Base-by-base conservation (phyloP, 2,329 filamentous ascomycete genomes). In the Penicillium sp. region DNA sequence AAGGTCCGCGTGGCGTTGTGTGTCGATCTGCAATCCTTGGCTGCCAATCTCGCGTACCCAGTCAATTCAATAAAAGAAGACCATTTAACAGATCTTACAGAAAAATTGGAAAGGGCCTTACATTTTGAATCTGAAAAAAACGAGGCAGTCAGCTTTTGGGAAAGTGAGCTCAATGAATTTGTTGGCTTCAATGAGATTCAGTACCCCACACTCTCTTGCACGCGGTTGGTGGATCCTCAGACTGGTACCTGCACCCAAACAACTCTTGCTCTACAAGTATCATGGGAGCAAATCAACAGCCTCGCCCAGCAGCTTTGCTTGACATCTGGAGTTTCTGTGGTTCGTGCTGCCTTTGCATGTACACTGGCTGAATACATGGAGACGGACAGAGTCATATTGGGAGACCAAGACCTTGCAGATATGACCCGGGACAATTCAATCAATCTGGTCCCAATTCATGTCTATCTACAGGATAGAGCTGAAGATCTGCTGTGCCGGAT, bases 321-420 rank as follows among this genome's bases (percentile, higher is more conserved):
- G n/a, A 44, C 2, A 21, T 51, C 48, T 16, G 24, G 16, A 2
- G 4, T 51, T 8, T 45, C 55, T 2, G 31, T 55, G 16, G 6
- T 52, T 16, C 52, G 43, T 34, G 52, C 42, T 2, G 48, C 55
- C 16, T 58, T 58, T 47, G 55, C 55, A 33, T 52, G 28, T 13
- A 58, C 45, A n/a, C n/a, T 55, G 4, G 24, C 52, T 9, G 52
- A 58, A 34, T 58, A 55, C 19, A 34, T 55, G 19, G 55, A 58
- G 16, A 44, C 48, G 6, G 55, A 58, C 7, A 42, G 23, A 13
- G 21, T 56, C 5, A 44, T 52, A 19, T 3, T 56, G 10, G 43
- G 28, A 5, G 49, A 56, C 5, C 31, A 23, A 24, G 10, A 31
- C 16, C 33, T 23, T 3, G 13, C 18, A 10, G 18, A 24, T 26